These are phyloP conservation scores for Talaromyces nanjingensis DNA, from an alignment of 495 filamentous ascomycete genomes.

Conservation along the genomic window DNA sequence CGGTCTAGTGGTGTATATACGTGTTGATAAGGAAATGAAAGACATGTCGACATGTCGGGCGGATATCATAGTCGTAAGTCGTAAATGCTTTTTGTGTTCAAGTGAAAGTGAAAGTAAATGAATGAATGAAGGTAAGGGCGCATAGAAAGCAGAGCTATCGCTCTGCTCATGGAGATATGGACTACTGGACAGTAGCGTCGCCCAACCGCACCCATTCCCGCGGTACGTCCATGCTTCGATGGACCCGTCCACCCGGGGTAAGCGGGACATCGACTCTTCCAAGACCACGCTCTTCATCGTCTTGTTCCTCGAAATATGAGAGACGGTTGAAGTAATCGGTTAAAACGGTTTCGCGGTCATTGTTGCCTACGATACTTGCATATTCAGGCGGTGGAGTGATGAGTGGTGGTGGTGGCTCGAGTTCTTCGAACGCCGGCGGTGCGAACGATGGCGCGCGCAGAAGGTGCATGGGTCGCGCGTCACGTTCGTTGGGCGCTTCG, in stretches of 20 bases:
- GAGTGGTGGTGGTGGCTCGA: slow-evolving; percentile 76
- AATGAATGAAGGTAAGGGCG: neutral
- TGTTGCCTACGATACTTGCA: slow-evolving; percentile 71
- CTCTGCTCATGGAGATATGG: neutral
- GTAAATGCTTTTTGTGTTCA: neutral
- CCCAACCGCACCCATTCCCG: slow-evolving; percentile 48
- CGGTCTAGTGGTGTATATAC: neutral
- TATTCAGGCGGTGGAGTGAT: slow-evolving; percentile 87
- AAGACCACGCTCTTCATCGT: slow-evolving; percentile 40
- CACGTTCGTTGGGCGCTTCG: slow-evolving; percentile 26
- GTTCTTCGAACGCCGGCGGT: slow-evolving; percentile 84
- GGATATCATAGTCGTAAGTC: slow-evolving; percentile 3
- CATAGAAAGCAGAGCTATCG: neutral
- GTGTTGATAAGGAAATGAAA: neutral
- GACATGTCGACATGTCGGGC: neutral
- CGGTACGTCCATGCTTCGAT: slow-evolving; percentile 61
- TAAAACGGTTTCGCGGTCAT: slow-evolving; percentile 64
- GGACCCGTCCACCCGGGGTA: slow-evolving; percentile 61
- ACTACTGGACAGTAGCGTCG: slow-evolving; percentile 24
- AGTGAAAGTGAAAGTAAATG: neutral
- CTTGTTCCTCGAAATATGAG: slow-evolving; percentile 52
- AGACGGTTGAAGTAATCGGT: slow-evolving; percentile 85
- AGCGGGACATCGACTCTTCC: slow-evolving; percentile 59
- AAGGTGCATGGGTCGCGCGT: slow-evolving; percentile 72
- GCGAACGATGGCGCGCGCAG: slow-evolving; percentile 83